Conservation (phyloP, 768 basidiomycete genomes). For the Dioszegia crocea region DNA sequence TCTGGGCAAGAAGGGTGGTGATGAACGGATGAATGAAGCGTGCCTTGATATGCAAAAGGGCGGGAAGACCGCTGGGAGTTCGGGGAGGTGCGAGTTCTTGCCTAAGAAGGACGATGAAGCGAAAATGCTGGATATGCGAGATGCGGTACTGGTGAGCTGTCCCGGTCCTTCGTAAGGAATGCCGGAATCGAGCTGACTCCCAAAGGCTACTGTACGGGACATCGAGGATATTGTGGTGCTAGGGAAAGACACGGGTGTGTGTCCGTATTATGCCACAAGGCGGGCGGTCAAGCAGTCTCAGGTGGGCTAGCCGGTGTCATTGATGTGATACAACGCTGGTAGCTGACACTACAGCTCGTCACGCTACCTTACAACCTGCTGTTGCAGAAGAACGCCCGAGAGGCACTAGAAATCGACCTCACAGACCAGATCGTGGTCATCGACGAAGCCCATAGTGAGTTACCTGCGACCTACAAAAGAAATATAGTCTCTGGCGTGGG, state of each 20-base stretch:
- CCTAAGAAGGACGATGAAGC: conserved; percentile 67
- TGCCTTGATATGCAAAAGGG: conserved; percentile 71
- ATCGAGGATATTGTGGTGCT: conserved; percentile 82
- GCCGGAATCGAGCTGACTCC: conserved; percentile 1
- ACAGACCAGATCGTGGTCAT: conserved; percentile 81
- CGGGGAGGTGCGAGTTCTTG: conserved; percentile 68
- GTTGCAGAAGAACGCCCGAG: conserved; percentile 73
- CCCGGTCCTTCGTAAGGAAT: neutral
- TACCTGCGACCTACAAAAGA: neutral
- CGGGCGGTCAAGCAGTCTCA: conserved; percentile 85
- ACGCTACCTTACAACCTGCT: conserved; percentile 90
- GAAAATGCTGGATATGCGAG: conserved; percentile 73
- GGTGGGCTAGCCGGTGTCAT: conserved; percentile 54
- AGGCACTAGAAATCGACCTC: conserved; percentile 80
- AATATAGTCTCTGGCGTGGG: neutral
- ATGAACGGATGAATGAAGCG: conserved; percentile 65
- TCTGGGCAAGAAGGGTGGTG: conserved; percentile 55
- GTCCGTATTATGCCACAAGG: conserved; percentile 90
- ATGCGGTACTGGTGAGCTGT: conserved; percentile 69
- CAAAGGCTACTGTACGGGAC: conserved; percentile 79
- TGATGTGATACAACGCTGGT: neutral
- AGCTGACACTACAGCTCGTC: conserved; percentile 61
- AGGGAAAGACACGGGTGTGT: conserved; percentile 66
- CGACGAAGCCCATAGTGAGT: conserved; percentile 93
- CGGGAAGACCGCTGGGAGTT: conserved; percentile 53